Evolutionary conservation across 345 rosid genomes (phyloP).

Genomic region (Crucihimalaya himalaica): DNA sequence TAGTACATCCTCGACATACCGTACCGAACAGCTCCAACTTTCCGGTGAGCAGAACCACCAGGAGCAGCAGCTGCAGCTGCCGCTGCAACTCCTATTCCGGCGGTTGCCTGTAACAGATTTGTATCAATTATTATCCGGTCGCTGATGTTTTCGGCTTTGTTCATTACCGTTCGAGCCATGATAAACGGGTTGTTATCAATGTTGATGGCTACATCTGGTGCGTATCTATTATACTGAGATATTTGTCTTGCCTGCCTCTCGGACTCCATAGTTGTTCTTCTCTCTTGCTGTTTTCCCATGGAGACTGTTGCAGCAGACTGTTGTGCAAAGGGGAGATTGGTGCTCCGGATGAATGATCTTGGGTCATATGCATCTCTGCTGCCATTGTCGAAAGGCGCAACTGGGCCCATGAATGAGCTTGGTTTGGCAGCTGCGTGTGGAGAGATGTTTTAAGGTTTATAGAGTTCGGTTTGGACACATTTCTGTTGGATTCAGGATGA

Average conservation of each 20-base stretch:
- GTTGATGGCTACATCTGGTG: conserved; percentile 72
- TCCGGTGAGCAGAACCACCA: conserved; percentile 56
- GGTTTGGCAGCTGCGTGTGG: conserved; percentile 56
- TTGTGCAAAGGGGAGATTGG: conserved; percentile 46
- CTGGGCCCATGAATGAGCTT: conserved; percentile 65
- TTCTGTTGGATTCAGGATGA: conserved; percentile 17
- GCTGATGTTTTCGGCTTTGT: conserved; percentile 54
- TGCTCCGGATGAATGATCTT: conserved; percentile 58
- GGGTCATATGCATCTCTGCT: conserved; percentile 67
- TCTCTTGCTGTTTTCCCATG: conserved; percentile 65
- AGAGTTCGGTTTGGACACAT: conserved; percentile 16
- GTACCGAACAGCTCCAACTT: conserved; percentile 75
- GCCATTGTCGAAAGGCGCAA: conserved; percentile 59
- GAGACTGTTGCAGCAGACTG: conserved; percentile 49
- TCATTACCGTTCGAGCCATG: conserved; percentile 63
- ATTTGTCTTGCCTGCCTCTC: conserved; percentile 61
- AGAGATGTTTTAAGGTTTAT: conserved; percentile 19
- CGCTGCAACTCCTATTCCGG: conserved; percentile 58
- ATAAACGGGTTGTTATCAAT: conserved; percentile 80
- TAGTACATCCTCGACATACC: conserved; percentile 77
- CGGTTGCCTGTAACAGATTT: conserved; percentile 61
- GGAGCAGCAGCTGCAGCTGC: conserved; percentile 44
- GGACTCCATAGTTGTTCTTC: conserved; percentile 46
- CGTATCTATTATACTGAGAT: conserved; percentile 59
- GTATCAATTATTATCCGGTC: conserved; percentile 63